Percentiles rank a stretch among this genome's conserved stretches.
phyloP scores from a whole-genome alignment of 2,329 filamentous ascomycete genomes.

The Colletotrichum tropicale region DNA sequence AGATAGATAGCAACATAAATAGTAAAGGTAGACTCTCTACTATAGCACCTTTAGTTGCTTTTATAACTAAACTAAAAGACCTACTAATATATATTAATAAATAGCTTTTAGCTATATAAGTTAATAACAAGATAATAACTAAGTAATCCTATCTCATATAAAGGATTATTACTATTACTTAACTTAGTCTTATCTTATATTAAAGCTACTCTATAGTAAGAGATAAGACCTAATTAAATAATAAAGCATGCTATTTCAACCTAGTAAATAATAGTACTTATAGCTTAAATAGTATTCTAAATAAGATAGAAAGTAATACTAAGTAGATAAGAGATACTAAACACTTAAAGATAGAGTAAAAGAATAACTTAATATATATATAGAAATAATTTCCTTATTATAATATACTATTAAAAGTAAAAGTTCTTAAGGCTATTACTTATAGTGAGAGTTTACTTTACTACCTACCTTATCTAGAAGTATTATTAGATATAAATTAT shows the following conservation, averaged over 20 bases:
- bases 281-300: too few species aligned
- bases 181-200: neutral
- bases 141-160: neutral
- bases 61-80: neutral
- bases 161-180: neutral
- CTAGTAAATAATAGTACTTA: too few species aligned
- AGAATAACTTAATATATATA: neutral
- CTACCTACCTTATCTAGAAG: neutral
- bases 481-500: neutral
- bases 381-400: neutral
- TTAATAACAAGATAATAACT: neutral
- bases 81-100: neutral
- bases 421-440: too few species aligned
- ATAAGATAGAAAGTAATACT: neutral
- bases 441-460: neutral
- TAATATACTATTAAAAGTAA: neutral
- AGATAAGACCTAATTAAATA: neutral
- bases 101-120: neutral
- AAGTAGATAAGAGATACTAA: neutral
- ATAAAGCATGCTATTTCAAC: too few species aligned
- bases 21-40: neutral
- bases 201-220: neutral
- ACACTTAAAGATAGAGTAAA: neutral
- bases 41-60: neutral
- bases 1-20: neutral